Base-by-base conservation (phyloP, 2,329 filamentous ascomycete genomes). In the Colletotrichum viniferum region DNA sequence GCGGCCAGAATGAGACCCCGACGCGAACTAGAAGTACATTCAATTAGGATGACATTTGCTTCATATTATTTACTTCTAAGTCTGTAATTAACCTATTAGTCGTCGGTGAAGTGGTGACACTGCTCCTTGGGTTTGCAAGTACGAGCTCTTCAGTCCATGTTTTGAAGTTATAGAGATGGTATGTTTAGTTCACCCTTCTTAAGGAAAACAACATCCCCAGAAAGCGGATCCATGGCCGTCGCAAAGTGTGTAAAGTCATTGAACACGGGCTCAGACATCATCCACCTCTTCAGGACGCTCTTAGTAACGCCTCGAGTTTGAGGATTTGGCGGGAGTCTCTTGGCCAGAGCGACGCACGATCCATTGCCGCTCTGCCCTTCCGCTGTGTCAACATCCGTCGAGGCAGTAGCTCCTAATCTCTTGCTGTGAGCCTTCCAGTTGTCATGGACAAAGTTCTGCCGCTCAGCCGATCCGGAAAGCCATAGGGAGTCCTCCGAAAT, bases 191-290 rank as follows among this genome's bases (percentile, higher is more conserved):
- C n/a, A 48, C 24, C 16, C n/a, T n/a, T 61, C 58, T 62, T 18
- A 24, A 61, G 32, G 48, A 18, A 69, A 16, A 48, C 52, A 1
- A 68, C 6, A 14, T 68, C 52, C 6, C 65, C 65, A 43, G 65
- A 68, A 13, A 38, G 28, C 4, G 91, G 88, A 81, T 92, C 90
- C 87, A 93, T 87, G 32, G 92, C 81, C 24, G 86, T 86, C 4
- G 87, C 86, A 81, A 89, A 92, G 81, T 93, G 90, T 3, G 90
- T 92, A 48, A 84, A 85, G 71, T 90, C 88, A 78, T 92, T 92
- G n/a, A 86, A 86, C 6, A 89, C 88, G 0, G 91, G 90, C 74
- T 87, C 89, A 16, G 82, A 83, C 24, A 83, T 82, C 13, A 91
- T 82, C 90, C 90, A 90, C 14, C 81, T 78, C 3, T 86, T 81